Evolutionary conservation across 2,329 filamentous ascomycete genomes (phyloP).

Genomic region (Harringtonia aguacate): DNA sequence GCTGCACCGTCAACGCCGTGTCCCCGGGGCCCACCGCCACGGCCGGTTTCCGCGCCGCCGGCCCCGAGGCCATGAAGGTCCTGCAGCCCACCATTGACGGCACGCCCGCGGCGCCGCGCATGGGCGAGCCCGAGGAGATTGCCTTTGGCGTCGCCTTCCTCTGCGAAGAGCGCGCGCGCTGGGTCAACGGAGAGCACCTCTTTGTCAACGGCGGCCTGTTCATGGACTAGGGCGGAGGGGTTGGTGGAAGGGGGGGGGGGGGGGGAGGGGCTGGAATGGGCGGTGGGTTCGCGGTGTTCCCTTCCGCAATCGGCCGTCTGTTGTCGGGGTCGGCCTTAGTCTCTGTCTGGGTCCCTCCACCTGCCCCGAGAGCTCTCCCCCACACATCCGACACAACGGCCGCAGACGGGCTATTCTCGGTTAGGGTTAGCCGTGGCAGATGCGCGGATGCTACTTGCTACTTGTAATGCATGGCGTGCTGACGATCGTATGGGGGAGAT

Average conservation of each 20-base stretch:
- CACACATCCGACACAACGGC: too few relatives aligned
- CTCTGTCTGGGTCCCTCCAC: too few relatives aligned
- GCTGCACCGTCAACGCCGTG: constrained; percentile 51
- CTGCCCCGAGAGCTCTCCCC: too few relatives aligned
- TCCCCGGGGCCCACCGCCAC: constrained; percentile 48
- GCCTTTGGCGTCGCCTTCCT: constrained; percentile 34
- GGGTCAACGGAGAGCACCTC: constrained; percentile 32
- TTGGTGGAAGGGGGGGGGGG: background rate
- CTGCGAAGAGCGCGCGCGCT: constrained; percentile 30
- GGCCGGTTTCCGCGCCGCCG: constrained; percentile 12
- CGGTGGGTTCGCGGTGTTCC: too few relatives aligned
- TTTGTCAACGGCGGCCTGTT: constrained; percentile 18
- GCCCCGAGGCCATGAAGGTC: constrained; percentile 27
- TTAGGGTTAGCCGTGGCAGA: too few relatives aligned
- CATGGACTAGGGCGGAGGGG: constrained; percentile 8
- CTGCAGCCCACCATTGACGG: constrained; percentile 29
- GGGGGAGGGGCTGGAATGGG: background rate
- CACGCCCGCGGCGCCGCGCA: constrained; percentile 28
- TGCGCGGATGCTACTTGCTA: too few relatives aligned
- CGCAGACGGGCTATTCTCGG: too few relatives aligned
- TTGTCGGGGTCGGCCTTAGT: too few relatives aligned
- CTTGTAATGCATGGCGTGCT: too few relatives aligned
- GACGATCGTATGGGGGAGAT: too few relatives aligned
- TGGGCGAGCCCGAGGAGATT: constrained; percentile 33
- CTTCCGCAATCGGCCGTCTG: too few relatives aligned